Conservation (phyloP, 805 yeast species). For the Torulaspora microellipsoides region DNA sequence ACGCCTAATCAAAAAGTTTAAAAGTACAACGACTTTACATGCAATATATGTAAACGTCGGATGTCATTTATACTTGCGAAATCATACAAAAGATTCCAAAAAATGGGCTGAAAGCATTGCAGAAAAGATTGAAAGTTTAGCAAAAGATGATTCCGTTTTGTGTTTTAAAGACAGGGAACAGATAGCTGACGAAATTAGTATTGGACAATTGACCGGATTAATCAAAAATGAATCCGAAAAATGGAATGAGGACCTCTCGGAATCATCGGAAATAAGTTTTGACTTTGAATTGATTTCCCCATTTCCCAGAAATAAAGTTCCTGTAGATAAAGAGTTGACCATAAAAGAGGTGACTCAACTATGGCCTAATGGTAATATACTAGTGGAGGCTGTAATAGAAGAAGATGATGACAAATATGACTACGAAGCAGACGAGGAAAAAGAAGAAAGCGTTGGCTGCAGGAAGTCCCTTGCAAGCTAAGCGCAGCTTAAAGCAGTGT, state of each 20-base stretch:
- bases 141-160: slow-evolving; percentile 15
- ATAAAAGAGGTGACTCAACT: slow-evolving; percentile 44
- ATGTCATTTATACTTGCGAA: slow-evolving; percentile 22
- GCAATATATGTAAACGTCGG: slow-evolving; percentile 26
- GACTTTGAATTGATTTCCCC: slow-evolving; percentile 58
- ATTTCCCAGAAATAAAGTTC: slow-evolving; percentile 54
- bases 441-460: neutral
- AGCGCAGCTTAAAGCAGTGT: no score
- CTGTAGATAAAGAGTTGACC: slow-evolving; percentile 23
- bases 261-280: slow-evolving; percentile 25
- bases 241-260: slow-evolving; percentile 5
- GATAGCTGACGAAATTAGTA: slow-evolving; percentile 10
- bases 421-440: slow-evolving; percentile 8
- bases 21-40: slow-evolving; percentile 17
- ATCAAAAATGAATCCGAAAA: slow-evolving; percentile 16
- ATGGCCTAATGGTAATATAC: slow-evolving; percentile 70
- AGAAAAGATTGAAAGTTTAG: slow-evolving; percentile 31
- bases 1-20: slow-evolving; percentile 26
- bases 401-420: slow-evolving; percentile 29
- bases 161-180: slow-evolving; percentile 20
- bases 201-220: slow-evolving; percentile 6
- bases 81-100: slow-evolving; percentile 62
- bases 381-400: slow-evolving; percentile 43
- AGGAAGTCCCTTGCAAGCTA: no score
- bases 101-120: slow-evolving; percentile 59